Conservation (phyloP, 2,329 filamentous ascomycete genomes). For the Furcasterigmium furcatum region DNA sequence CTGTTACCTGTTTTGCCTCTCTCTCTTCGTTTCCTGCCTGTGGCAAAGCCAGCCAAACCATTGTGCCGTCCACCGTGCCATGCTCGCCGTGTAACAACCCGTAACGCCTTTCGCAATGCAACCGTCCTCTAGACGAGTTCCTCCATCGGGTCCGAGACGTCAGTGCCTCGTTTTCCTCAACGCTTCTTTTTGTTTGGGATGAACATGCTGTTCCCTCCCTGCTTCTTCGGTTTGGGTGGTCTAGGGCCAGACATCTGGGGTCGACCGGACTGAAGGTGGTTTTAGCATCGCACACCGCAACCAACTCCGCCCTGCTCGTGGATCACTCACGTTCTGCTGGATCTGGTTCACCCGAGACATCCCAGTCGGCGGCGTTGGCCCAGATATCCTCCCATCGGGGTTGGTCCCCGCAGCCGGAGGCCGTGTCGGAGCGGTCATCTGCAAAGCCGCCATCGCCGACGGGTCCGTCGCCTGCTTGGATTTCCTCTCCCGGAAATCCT, state of each 20-base stretch:
- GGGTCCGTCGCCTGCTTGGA: constrained; percentile 35
- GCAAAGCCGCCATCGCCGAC: constrained; percentile 49
- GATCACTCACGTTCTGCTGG: constrained; percentile 1
- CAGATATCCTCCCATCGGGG: constrained; percentile 9
- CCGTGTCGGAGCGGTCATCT: constrained; percentile 41
- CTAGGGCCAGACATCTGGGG: constrained; percentile 7
- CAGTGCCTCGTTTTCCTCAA: not conserved
- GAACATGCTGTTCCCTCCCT: not conserved
- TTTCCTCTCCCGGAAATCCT: constrained; percentile 10
- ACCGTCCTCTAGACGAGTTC: not conserved
- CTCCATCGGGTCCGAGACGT: no score
- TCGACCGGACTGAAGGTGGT: not conserved
- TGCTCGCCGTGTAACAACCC: not conserved
- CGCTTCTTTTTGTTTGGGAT: not conserved
- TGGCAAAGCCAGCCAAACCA: no score
- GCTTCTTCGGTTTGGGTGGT: constrained; percentile 14
- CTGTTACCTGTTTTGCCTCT: no score
- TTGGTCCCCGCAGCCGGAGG: constrained; percentile 24
- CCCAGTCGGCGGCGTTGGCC: constrained; percentile 6
- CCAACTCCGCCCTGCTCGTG: no score
- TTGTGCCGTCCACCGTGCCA: not conserved
- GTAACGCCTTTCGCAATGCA: not conserved
- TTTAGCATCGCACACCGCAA: not conserved
- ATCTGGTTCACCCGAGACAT: not conserved
- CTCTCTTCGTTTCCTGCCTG: no score